A percentile compares a stretch with the other conserved stretches of the same genome.
These are phyloP conservation scores for Tetramitus jugosus DNA, from an alignment of 208 protist species.

Conservation along the genomic window DNA sequence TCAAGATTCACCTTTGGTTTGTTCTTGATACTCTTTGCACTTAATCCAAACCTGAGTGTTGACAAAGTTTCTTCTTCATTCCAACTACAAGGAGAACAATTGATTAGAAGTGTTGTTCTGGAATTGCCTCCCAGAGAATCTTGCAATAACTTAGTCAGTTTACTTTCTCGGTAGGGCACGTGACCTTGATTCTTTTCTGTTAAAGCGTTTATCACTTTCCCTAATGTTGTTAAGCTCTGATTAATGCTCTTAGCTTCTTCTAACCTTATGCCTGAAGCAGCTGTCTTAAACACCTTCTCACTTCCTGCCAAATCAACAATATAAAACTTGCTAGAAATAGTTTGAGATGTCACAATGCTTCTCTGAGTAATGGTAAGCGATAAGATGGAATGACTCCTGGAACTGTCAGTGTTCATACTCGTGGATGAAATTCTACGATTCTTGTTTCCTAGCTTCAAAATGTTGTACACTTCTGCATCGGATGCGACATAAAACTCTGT, in stretches of 20 bases:
- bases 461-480: slow-evolving; percentile 54
- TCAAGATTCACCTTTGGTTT: slow-evolving; percentile 37
- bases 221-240: slow-evolving; percentile 42
- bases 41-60: slow-evolving; percentile 52
- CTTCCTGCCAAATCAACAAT: slow-evolving; percentile 24
- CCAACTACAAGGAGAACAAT: slow-evolving; percentile 54
- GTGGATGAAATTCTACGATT: slow-evolving; percentile 6
- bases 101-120: slow-evolving; percentile 62
- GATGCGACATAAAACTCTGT: slow-evolving; percentile 65
- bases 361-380: slow-evolving; percentile 45
- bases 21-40: slow-evolving; percentile 53
- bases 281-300: slow-evolving; percentile 13
- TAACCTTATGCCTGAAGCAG: slow-evolving; percentile 33
- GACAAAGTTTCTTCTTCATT: slow-evolving; percentile 74
- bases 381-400: slow-evolving; percentile 69
- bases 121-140: slow-evolving; percentile 73
- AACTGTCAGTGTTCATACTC: slow-evolving; percentile 40
- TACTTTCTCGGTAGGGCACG: slow-evolving; percentile 73
- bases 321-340: background rate
- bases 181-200: slow-evolving; percentile 55
- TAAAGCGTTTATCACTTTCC: slow-evolving; percentile 71
- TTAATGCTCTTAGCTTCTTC: slow-evolving; percentile 53
- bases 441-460: background rate
- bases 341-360: background rate
- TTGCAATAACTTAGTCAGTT: slow-evolving; percentile 72